Conservation (phyloP, 164 flowering plant genomes). For the Brasenia schreberi region DNA sequence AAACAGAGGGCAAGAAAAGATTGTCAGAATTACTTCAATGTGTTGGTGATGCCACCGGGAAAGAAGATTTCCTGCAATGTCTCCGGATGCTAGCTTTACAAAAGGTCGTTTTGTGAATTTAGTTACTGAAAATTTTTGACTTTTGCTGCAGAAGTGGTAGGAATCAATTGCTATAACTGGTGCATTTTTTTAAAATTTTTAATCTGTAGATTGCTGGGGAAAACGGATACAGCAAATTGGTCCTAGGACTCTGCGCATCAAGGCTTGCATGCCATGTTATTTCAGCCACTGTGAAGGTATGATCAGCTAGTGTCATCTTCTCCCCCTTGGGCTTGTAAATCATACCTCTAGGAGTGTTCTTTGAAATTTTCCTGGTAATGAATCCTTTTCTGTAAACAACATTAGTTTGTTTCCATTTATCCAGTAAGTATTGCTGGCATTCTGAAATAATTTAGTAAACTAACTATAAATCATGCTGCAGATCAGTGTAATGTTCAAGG, state of each 20-base stretch:
- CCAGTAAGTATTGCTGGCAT: no score
- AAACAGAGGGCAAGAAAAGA: conserved; percentile 20
- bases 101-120: conserved; percentile 34
- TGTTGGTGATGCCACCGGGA: conserved; percentile 69
- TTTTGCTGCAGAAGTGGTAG: not conserved
- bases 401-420: no score
- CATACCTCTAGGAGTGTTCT: no score
- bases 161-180: not conserved
- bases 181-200: not conserved
- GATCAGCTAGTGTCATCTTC: not conserved
- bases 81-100: conserved; percentile 75
- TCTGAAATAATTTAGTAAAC: no score
- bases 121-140: not conserved
- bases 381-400: no score
- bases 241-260: conserved; percentile 81
- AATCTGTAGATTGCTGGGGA: conserved; percentile 56
- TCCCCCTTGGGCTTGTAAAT: no score
- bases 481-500: no score
- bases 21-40: conserved; percentile 32
- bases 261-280: conserved; percentile 82
- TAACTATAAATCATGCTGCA: no score
- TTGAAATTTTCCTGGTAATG: no score
- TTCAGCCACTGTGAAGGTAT: conserved; percentile 86
- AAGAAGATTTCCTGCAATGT: conserved; percentile 67
- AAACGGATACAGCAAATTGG: conserved; percentile 66